Base-by-base conservation (phyloP, 1,139 yeast genomes). In the Candida sp. region DNA sequence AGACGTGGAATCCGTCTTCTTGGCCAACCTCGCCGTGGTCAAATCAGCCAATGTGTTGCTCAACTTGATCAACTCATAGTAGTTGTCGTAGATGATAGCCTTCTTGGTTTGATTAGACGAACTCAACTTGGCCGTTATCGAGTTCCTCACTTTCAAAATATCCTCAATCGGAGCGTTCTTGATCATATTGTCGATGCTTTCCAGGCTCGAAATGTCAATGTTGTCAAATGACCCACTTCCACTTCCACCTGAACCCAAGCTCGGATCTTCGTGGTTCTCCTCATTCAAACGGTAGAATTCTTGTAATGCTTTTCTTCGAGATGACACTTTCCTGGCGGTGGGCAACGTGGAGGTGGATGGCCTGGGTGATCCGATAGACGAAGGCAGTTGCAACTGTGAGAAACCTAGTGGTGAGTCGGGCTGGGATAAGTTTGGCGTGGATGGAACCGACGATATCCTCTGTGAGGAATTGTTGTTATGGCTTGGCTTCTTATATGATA, bases 51-150 rank as follows among this genome's bases (percentile, higher is more conserved):
- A 64, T 1, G 77, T 71, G 42, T 75, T 69, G 50, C 73, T 75
- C 49, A 77, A 63, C 52, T 75, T 75, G 54, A 77, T 77, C 51
- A 77, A 61, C 49, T 77, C 81, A 53, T 74, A 73, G 63, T 77
- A 77, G 57, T 77, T 77, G 52, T 77, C 78, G 57, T 77, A 77
- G 11, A 77, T 74, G n/a, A 77, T 75, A 23, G 80, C 69, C 51
- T 77, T 77, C 60, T 74, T 75, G 39, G 68, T 72, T 72, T 71
- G 75, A 50, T 72, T 78, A 47, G 72, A 77, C 7, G 77, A 65
- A 49, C 70, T 73, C 47, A 75, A 62, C 46, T 67, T 63, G 47
- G 60, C 60, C 28, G 69, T 66, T 12, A 75, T 66, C 12, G 65
- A 54, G 53, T 75, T 77, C 31, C 81, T 63, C 28, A 72, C 61